These are phyloP conservation scores for Cryphonectria naterciae DNA, from an alignment of 2,329 filamentous ascomycete species.

Conservation along the genomic window DNA sequence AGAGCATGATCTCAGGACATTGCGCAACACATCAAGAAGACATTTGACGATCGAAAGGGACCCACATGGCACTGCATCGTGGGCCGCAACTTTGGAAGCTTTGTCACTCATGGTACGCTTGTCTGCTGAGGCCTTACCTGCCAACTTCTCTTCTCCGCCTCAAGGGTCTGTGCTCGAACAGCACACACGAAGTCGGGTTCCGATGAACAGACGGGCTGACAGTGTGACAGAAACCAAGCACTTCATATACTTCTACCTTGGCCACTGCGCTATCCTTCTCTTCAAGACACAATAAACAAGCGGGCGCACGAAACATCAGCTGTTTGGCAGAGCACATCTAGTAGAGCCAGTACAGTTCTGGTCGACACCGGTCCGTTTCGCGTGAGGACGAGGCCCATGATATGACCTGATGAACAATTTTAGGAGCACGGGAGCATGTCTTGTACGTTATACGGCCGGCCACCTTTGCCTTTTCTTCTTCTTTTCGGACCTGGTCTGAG, in stretches of 20 bases:
- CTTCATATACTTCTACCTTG: conserved; percentile 99
- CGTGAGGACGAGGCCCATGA: conserved; percentile 6
- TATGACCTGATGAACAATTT: conserved; percentile 11
- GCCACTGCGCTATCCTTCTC: conserved; percentile 95
- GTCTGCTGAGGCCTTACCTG: background rate
- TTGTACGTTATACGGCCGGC: conserved; percentile 3
- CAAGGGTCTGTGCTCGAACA: background rate
- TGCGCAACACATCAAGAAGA: conserved; percentile 93
- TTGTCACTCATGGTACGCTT: conserved; percentile 88
- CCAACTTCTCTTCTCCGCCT: conserved; percentile 10
- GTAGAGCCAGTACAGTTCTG: background rate
- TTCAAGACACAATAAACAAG: conserved; percentile 91
- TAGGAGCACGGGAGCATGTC: conserved; percentile 7
- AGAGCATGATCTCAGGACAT: conserved; percentile 68
- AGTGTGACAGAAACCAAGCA: conserved; percentile 84
- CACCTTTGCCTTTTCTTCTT: background rate
- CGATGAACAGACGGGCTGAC: conserved; percentile 18
- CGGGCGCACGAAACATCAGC: background rate
- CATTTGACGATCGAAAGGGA: conserved; percentile 94
- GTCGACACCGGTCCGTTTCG: background rate
- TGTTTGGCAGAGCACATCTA: background rate
- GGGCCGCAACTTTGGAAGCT: conserved; percentile 97
- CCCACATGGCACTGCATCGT: conserved; percentile 99
- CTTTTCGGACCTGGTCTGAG: background rate
- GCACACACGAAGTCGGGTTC: background rate